Percentiles rank a stretch among this genome's conserved stretches.
Evolutionary conservation across 2,329 filamentous ascomycete species (phyloP).

Genomic region (Oidium heveae): DNA sequence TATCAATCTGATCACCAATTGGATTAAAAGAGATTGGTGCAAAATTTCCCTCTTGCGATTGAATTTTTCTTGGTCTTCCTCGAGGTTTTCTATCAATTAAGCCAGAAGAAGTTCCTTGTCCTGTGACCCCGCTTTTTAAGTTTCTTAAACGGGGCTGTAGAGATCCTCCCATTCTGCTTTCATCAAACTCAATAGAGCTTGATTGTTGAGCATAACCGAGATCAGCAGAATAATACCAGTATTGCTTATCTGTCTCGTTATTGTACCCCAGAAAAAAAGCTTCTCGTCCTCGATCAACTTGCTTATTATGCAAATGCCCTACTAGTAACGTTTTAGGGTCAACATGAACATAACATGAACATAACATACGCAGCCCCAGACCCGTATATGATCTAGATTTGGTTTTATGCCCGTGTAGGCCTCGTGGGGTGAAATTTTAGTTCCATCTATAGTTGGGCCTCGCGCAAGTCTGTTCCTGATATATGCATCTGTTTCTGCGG

Average conservation of each 20-base stretch:
- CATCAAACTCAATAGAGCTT: no score
- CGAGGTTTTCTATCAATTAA: neutral
- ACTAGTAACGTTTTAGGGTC: neutral
- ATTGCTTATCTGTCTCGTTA: neutral
- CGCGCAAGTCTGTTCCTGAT: no score
- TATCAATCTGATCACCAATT: neutral
- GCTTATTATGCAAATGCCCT: neutral
- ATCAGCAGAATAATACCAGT: no score
- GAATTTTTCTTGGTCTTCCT: neutral
- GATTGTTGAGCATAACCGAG: neutral
- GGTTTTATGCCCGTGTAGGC: no score
- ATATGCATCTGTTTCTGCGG: no score
- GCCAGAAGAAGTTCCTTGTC: neutral
- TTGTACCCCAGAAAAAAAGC: neutral
- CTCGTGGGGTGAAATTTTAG: no score
- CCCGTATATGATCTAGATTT: no score
- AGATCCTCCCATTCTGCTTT: neutral
- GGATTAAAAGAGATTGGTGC: neutral
- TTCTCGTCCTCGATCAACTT: neutral
- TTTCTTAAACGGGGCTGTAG: neutral
- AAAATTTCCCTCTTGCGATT: neutral
- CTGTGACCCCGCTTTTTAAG: neutral
- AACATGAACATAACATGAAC: neutral
- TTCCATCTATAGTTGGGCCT: no score
- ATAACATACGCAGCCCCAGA: no score